A percentile compares a stretch with the other conserved stretches of the same genome.
Evolutionary conservation across 192 early-diverging fungal genomes (phyloP).

Genomic region (Pilobolus umbonatus): DNA sequence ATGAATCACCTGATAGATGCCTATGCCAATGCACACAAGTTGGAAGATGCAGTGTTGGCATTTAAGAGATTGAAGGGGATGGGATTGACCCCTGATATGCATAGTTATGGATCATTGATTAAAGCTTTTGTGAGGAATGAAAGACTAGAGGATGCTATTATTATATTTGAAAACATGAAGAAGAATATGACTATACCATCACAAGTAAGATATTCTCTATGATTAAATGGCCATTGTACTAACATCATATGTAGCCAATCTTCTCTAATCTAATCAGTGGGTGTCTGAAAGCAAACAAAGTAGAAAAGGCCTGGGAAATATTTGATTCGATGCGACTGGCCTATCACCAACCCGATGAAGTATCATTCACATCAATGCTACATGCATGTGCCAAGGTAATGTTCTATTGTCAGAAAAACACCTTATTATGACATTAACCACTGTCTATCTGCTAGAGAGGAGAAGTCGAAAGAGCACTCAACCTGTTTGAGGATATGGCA

Average conservation of each 20-base stretch:
- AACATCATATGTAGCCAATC: conserved; percentile 36
- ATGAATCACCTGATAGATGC: conserved; percentile 79
- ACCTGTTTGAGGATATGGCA: conserved; percentile 88
- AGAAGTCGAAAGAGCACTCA: conserved; percentile 86
- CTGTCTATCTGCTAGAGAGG: conserved; percentile 31
- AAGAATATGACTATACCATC: conserved; percentile 45
- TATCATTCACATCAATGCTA: conserved; percentile 86
- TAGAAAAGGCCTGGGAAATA: conserved; percentile 80
- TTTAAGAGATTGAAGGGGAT: conserved; percentile 59
- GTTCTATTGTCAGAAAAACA: background rate
- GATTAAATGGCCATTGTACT: background rate
- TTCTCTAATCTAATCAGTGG: conserved; percentile 83
- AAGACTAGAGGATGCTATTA: conserved; percentile 67
- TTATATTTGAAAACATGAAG: conserved; percentile 77
- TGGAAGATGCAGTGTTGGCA: conserved; percentile 52
- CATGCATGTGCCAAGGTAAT: conserved; percentile 75
- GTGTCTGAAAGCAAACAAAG: conserved; percentile 65
- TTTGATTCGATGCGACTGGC: conserved; percentile 85
- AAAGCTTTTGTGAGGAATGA: conserved; percentile 56
- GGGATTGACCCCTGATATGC: conserved; percentile 49
- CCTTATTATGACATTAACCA: background rate
- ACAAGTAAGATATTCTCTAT: conserved; percentile 18
- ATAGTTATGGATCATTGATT: conserved; percentile 69
- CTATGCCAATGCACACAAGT: conserved; percentile 62
- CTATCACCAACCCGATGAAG: conserved; percentile 71